Evolutionary conservation across 1,139 yeast genomes (phyloP).

Genomic region (Eremothecium sinecaudum): DNA sequence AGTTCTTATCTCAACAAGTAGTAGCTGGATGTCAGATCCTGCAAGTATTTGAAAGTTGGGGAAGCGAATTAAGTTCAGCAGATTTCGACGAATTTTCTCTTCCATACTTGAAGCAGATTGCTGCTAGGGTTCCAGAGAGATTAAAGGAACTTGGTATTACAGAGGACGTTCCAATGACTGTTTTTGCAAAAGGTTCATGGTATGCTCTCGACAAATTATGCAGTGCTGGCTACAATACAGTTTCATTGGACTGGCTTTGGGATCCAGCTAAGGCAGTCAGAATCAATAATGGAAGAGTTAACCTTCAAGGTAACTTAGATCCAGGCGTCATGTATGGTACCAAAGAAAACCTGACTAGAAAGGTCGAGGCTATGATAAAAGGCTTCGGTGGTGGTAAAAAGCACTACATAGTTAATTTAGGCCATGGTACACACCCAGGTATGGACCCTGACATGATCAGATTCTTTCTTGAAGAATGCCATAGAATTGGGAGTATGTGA

Average conservation of each 20-base stretch:
- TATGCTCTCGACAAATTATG: slow-evolving; percentile 84
- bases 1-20: slow-evolving; percentile 88
- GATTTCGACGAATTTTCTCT: slow-evolving; percentile 83
- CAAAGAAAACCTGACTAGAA: slow-evolving; percentile 63
- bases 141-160: slow-evolving; percentile 59
- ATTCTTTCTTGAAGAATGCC: slow-evolving; percentile 80
- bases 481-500: slow-evolving; percentile 50
- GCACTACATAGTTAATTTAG: slow-evolving; percentile 84
- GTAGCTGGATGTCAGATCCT: slow-evolving; percentile 97
- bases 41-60: slow-evolving; percentile 97
- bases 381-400: slow-evolving; percentile 92
- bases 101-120: slow-evolving; percentile 77
- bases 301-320: slow-evolving; percentile 90
- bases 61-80: slow-evolving; percentile 85
- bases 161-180: slow-evolving; percentile 75
- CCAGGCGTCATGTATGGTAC: slow-evolving; percentile 93
- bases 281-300: slow-evolving; percentile 67
- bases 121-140: slow-evolving; percentile 57
- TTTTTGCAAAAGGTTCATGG: slow-evolving; percentile 97
- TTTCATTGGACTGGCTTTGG: slow-evolving; percentile 87
- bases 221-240: slow-evolving; percentile 73
- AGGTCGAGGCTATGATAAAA: slow-evolving; percentile 77
- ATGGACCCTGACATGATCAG: slow-evolving; percentile 87
- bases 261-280: slow-evolving; percentile 79
- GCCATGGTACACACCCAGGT: slow-evolving; percentile 96